phyloP scores from a whole-genome alignment of 768 basidiomycete genomes.

The Candolleomyces eurysporus region DNA sequence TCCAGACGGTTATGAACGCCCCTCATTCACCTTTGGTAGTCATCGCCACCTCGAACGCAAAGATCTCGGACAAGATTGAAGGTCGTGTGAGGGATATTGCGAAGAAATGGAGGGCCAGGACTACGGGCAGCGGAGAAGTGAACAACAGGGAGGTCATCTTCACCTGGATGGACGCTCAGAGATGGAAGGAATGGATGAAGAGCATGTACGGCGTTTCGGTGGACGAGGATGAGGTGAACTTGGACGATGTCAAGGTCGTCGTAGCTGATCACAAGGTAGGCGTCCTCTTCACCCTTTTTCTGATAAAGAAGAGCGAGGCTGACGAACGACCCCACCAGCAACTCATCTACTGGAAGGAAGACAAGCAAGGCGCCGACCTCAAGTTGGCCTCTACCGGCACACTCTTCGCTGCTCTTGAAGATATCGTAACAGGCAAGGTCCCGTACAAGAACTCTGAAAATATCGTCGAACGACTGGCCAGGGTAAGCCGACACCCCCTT shows the following conservation, averaged over 20 bases:
- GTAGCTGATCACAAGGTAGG: constrained; percentile 79
- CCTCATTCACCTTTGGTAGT: constrained; percentile 75
- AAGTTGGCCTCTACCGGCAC: constrained; percentile 47
- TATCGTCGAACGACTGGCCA: constrained; percentile 59
- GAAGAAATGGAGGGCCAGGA: constrained; percentile 55
- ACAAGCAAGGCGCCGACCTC: constrained; percentile 53
- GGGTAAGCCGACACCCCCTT: constrained; percentile 39
- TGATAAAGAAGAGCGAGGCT: neutral
- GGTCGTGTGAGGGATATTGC: constrained; percentile 51
- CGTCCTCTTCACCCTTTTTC: constrained; percentile 9
- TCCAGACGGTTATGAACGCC: constrained; percentile 84
- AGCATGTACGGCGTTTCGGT: constrained; percentile 77
- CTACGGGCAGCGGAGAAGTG: constrained; percentile 36
- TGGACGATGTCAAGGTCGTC: constrained; percentile 52
- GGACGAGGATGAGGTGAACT: constrained; percentile 18
- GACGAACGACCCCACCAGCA: constrained; percentile 36
- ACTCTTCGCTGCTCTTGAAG: constrained; percentile 71
- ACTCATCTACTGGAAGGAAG: constrained; percentile 74
- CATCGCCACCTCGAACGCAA: constrained; percentile 52
- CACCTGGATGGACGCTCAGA: constrained; percentile 83
- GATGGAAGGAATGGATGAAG: constrained; percentile 89
- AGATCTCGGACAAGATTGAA: constrained; percentile 38
- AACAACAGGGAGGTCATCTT: constrained; percentile 69
- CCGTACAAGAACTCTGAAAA: constrained; percentile 67
- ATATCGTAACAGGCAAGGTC: constrained; percentile 50